Conservation (phyloP, 148 eudicot species). For the Fagopyrum homotropicum region DNA sequence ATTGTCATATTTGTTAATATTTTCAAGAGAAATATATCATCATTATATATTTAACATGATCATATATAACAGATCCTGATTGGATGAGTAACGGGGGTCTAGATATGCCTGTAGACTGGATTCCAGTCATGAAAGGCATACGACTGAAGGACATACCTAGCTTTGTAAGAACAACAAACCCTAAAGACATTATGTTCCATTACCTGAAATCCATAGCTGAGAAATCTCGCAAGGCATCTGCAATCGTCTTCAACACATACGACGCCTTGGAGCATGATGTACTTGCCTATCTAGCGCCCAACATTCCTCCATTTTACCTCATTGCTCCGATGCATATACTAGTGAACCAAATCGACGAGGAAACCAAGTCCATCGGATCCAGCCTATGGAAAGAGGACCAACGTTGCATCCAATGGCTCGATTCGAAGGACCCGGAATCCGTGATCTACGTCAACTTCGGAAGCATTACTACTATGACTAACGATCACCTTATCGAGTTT, state of each 20-base stretch:
- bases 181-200: slow-evolving; percentile 30
- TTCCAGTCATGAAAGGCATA: slow-evolving; percentile 10
- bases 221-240: slow-evolving; percentile 21
- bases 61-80: slow-evolving; percentile 8
- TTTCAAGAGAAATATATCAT: too few species aligned
- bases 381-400: neutral
- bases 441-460: neutral
- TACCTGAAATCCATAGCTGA: neutral
- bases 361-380: neutral
- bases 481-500: neutral
- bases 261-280: slow-evolving; percentile 32
- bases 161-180: slow-evolving; percentile 37
- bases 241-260: slow-evolving; percentile 34
- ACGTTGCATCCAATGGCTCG: neutral
- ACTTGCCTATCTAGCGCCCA: slow-evolving; percentile 15
- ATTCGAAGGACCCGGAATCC: neutral
- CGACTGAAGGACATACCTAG: slow-evolving; percentile 30
- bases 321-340: slow-evolving; percentile 31
- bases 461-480: neutral
- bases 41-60: too few species aligned
- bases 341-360: neutral
- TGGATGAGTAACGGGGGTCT: slow-evolving; percentile 15
- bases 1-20: too few species aligned
- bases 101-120: slow-evolving; percentile 10
- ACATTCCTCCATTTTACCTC: slow-evolving; percentile 30